Evolutionary conservation across 768 basidiomycete genomes (phyloP), one percentile per base, ranked within the genome.

Genomic region (Lactarius quietus): DNA sequence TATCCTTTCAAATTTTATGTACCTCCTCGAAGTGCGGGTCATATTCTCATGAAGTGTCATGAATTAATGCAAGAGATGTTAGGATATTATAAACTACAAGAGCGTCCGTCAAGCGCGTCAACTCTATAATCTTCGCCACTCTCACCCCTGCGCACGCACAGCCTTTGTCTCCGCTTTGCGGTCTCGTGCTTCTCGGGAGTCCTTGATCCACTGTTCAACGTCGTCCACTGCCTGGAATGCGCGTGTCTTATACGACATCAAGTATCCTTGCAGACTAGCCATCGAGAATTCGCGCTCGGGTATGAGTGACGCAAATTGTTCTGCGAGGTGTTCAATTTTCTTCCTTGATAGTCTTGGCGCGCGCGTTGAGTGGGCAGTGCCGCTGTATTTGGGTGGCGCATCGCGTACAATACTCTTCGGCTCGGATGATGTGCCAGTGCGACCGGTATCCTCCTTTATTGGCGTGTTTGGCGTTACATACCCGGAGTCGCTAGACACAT

Each of bases 221-320:
- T 79, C 78, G 28, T 74, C 73, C 17, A 85, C 80, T 9, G 89
- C 89, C 17, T 80, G 81, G 65, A 76, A 73, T 0, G 90, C 88
- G 5, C 81, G 74, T 7, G 76, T 78, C 74, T 91, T 90, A 77
- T 87, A 83, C 23, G 77, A 74, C 87, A 93, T 89, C 65, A 92
- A 73, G 72, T 85, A 90, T 4, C 86, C 84, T 69, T 82, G 81
- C 15, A 83, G 71, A 52, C 74, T 74, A 10, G 82, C 79, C 73
- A 81, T 78, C 53, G 79, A 76, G 48, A 78, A 72, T 61, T 74
- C 74, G 31, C 78, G 73, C 55, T 82, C 78, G 1, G 84, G 83
- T 17, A 93, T 79, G 14, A 73, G 76, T 1, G 77, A 77, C 3
- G 83, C 80, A 70, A 93, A 93, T 35, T 74, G 74, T 14, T 73